These are phyloP conservation scores for Arachis monticola DNA, from an alignment of 331 rosid species.

Conservation along the genomic window DNA sequence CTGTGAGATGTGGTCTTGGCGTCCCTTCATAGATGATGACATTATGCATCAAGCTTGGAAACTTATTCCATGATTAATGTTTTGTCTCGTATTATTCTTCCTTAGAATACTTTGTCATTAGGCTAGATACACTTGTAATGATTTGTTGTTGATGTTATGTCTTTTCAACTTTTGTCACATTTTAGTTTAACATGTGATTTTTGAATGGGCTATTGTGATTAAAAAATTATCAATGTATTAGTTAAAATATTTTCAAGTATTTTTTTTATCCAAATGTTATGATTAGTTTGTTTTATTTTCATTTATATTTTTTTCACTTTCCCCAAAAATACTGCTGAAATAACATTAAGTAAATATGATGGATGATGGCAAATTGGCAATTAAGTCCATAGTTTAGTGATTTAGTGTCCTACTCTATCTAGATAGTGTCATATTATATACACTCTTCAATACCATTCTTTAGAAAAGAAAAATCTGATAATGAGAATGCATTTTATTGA, in stretches of 20 bases:
- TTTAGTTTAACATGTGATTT: neutral
- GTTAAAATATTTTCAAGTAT: neutral
- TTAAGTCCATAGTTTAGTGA: too few species aligned
- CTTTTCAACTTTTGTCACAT: neutral
- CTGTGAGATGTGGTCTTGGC: conserved; percentile 87
- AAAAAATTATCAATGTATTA: too few species aligned
- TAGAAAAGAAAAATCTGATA: too few species aligned
- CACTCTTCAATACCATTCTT: too few species aligned
- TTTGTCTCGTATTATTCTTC: conserved; percentile 2
- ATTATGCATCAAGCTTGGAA: conserved; percentile 66
- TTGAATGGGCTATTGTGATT: neutral
- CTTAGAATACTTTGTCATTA: neutral
- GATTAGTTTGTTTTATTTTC: too few species aligned
- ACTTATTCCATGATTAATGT: conserved; percentile 51
- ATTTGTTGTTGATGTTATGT: neutral
- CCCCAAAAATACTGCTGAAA: neutral
- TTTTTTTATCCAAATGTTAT: too few species aligned
- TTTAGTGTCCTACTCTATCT: too few species aligned
- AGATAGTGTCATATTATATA: too few species aligned
- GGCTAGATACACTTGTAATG: neutral
- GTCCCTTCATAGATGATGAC: conserved; percentile 69
- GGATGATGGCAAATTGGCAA: too few species aligned
- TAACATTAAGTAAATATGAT: neutral
- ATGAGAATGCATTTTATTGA: too few species aligned
- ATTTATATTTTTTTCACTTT: neutral